phyloP scores from a whole-genome alignment of 495 filamentous ascomycete species.

The Lineolata rhizophorae region DNA sequence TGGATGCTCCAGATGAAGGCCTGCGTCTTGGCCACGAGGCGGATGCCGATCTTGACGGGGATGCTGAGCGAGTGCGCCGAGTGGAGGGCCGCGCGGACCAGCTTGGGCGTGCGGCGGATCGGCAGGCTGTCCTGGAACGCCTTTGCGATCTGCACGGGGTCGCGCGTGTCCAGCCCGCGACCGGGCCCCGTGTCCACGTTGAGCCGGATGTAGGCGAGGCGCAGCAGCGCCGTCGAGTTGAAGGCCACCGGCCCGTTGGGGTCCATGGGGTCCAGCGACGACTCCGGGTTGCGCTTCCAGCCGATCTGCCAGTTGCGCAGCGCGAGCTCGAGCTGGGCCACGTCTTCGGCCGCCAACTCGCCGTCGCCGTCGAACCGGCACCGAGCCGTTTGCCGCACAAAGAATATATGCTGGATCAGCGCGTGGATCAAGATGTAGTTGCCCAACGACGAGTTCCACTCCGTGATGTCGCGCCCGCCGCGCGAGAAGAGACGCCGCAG shows the following conservation, averaged over 20 bases:
- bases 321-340: constrained; percentile 15
- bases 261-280: constrained; percentile 26
- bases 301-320: constrained; percentile 38
- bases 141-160: constrained; percentile 34
- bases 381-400: constrained; percentile 35
- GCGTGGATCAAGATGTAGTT: constrained; percentile 49
- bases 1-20: constrained; percentile 52
- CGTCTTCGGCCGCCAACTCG: constrained; percentile 27
- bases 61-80: constrained; percentile 48
- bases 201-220: constrained; percentile 45
- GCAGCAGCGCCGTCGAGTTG: constrained; percentile 41
- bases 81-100: constrained; percentile 39
- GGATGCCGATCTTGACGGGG: constrained; percentile 44
- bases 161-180: constrained; percentile 37
- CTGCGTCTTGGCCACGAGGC: constrained; percentile 46
- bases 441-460: constrained; percentile 42
- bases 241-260: constrained; percentile 39
- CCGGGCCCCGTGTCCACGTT: constrained; percentile 42
- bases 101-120: constrained; percentile 31
- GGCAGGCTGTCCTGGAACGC: constrained; percentile 34
- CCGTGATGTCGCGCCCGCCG: constrained; percentile 26
- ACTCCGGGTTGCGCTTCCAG: constrained; percentile 34
- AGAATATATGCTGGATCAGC: constrained; percentile 45
- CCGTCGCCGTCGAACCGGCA: constrained; percentile 28
- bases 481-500: constrained; percentile 26